These are phyloP conservation scores for Moesziomyces antarcticus DNA, from an alignment of 1,284 basidiomycete species.

Conservation along the genomic window DNA sequence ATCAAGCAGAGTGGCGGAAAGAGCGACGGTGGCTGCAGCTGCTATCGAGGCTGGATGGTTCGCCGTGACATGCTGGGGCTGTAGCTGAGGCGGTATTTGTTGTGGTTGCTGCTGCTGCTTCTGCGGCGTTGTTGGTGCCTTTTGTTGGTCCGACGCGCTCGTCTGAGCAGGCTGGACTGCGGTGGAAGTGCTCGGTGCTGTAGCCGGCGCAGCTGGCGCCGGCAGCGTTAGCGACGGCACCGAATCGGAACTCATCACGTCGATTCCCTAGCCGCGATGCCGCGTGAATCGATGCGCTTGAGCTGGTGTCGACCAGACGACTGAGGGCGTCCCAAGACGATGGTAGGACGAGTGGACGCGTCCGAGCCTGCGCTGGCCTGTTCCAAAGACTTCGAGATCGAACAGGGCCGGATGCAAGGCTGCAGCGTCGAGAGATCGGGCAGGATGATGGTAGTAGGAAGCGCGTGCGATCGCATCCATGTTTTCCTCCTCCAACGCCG, in stretches of 20 bases:
- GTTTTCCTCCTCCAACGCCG: constrained; percentile 9
- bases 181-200: constrained; percentile 1
- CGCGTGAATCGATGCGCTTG: no score
- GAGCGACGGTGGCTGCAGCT: constrained; percentile 39
- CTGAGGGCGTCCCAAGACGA: no score
- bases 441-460: constrained; percentile 24
- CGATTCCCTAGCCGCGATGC: neutral
- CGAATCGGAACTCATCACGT: constrained; percentile 26
- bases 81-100: constrained; percentile 14
- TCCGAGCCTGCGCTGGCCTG: no score
- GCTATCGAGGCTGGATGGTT: constrained; percentile 49
- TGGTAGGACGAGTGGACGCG: no score
- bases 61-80: constrained; percentile 36
- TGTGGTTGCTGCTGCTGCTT: constrained; percentile 9
- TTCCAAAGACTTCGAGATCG: no score
- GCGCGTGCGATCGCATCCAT: constrained; percentile 12
- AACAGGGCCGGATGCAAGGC: constrained; percentile 8
- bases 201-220: constrained; percentile 12
- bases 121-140: constrained; percentile 16
- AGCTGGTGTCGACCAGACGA: no score
- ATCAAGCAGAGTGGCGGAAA: constrained; percentile 42
- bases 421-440: constrained; percentile 12
- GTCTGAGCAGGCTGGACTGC: neutral
- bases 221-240: constrained; percentile 30
- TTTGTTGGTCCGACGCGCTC: constrained; percentile 12